Evolutionary conservation across 139 green algal species (phyloP), one percentile per base, ranked within the genome.

Genomic region (Chlamydomonas sp.): DNA sequence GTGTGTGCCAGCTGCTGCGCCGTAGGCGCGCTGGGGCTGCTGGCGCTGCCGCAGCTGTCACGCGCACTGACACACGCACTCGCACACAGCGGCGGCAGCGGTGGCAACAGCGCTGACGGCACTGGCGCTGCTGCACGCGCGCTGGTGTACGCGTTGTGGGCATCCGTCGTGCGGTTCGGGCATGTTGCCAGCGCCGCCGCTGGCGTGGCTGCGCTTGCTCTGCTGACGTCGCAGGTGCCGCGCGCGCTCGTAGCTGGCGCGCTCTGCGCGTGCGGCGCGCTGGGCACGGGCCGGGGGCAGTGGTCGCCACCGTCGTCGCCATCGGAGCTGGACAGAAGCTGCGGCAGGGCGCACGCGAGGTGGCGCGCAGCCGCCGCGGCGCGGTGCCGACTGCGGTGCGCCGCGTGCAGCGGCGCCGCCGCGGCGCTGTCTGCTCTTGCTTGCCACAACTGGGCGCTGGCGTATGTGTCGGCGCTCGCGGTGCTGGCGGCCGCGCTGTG

Each of bases 361-460:
- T 50, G 39, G 10, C 39, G 8, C 39, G 50, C 50, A 30, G 13
- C 10, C 50, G 16, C 16, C 13, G 16, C 24, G 22, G 13, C 50
- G 13, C 5, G 67, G 49, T 65, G 22, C 48, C 67, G 39, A 47
- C 58, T 71, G 70, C 65, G 75, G 3, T 59, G 66, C 20, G 34
- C 64, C 13, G 34, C 72, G 38, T 38, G 81, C 31, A 79, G 74
- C 65, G 48, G 64, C 36, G 60, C 69, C 28, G 77, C 75, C 30
- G 72, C 58, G 37, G 59, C 48, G 0, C 54, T 83, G 35, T 75
- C 83, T 33, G 75, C 70, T 24, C 48, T 83, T 33, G 73, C 74
- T 0, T 86, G 83, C 58, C 36, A 81, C 39, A 83, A 86, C 54
- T 88, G 83, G 82, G 75, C 79, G 3, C 62, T 82, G 13, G 72